Evolutionary conservation across 768 basidiomycete species (phyloP).

Genomic region (Tremella yokohamensis): DNA sequence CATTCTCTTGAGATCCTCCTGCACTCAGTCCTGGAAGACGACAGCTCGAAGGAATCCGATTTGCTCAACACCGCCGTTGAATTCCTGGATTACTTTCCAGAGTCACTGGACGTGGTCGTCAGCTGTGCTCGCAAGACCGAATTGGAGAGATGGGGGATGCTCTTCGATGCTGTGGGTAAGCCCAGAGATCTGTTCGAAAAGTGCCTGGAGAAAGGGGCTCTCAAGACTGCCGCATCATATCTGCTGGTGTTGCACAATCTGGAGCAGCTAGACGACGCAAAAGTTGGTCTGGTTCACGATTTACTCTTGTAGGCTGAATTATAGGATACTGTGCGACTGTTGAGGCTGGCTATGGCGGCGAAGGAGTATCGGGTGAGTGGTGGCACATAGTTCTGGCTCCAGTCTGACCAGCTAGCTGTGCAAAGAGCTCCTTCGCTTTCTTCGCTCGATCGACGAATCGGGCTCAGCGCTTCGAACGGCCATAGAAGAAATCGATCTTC

Average conservation of each 20-base stretch:
- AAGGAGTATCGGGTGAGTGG: slow-evolving; percentile 65
- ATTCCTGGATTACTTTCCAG: slow-evolving; percentile 92
- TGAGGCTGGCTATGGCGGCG: slow-evolving; percentile 68
- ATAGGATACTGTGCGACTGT: slow-evolving; percentile 71
- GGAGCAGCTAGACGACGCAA: slow-evolving; percentile 72
- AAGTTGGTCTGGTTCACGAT: slow-evolving; percentile 19
- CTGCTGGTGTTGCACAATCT: slow-evolving; percentile 89
- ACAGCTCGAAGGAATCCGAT: slow-evolving; percentile 51
- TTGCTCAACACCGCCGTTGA: slow-evolving; percentile 67
- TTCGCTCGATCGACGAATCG: slow-evolving; percentile 85
- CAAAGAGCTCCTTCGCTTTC: slow-evolving; percentile 83
- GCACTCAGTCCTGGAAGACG: slow-evolving; percentile 86
- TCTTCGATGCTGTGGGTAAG: slow-evolving; percentile 87
- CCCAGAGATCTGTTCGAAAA: slow-evolving; percentile 83
- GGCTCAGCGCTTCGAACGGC: slow-evolving; percentile 54
- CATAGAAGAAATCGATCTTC: slow-evolving; percentile 29
- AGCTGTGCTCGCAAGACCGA: slow-evolving; percentile 96
- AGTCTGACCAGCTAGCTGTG: slow-evolving; percentile 58
- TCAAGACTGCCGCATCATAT: slow-evolving; percentile 88
- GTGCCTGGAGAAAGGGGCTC: slow-evolving; percentile 54
- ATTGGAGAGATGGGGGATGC: slow-evolving; percentile 77
- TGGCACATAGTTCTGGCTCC: background rate
- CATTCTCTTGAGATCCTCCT: slow-evolving; percentile 92
- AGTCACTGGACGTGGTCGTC: slow-evolving; percentile 85
- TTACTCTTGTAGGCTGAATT: background rate